phyloP scores from a whole-genome alignment of 176 grass and related monocot species.

The Aegilops speltoides region DNA sequence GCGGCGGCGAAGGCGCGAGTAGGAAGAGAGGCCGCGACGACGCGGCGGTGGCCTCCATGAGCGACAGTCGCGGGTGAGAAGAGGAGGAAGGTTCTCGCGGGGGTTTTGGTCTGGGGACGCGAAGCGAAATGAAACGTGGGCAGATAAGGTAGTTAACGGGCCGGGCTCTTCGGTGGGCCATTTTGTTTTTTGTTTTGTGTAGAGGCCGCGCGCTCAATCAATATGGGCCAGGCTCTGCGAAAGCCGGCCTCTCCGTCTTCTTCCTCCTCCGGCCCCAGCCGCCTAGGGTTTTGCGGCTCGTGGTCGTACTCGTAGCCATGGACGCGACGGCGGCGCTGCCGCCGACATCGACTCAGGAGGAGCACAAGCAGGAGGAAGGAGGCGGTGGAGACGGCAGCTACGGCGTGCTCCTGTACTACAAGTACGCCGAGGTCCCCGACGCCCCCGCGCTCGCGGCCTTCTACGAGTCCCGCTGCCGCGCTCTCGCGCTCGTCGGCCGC shows the following conservation, averaged over 20 bases:
- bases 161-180: neutral
- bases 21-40: constrained; percentile 32
- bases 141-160: constrained; percentile 40
- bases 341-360: neutral
- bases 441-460: constrained; percentile 52
- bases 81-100: constrained; percentile 21
- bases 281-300: constrained; percentile 33
- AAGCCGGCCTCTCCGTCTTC: constrained; percentile 1
- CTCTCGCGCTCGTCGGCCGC: constrained; percentile 75
- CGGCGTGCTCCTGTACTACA: constrained; percentile 97
- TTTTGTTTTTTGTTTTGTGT: neutral
- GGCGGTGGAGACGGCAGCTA: neutral
- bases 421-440: constrained; percentile 70
- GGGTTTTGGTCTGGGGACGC: constrained; percentile 22
- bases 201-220: neutral
- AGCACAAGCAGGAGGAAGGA: neutral
- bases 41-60: constrained; percentile 37
- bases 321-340: constrained; percentile 7
- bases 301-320: constrained; percentile 21
- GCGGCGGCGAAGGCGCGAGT: neutral
- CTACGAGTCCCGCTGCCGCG: constrained; percentile 60
- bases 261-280: neutral
- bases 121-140: constrained; percentile 25
- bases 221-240: neutral
- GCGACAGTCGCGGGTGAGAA: neutral